These are phyloP conservation scores for Yamadazyma songkhlaensis DNA, from an alignment of 1,139 yeast genomes.

Conservation along the genomic window DNA sequence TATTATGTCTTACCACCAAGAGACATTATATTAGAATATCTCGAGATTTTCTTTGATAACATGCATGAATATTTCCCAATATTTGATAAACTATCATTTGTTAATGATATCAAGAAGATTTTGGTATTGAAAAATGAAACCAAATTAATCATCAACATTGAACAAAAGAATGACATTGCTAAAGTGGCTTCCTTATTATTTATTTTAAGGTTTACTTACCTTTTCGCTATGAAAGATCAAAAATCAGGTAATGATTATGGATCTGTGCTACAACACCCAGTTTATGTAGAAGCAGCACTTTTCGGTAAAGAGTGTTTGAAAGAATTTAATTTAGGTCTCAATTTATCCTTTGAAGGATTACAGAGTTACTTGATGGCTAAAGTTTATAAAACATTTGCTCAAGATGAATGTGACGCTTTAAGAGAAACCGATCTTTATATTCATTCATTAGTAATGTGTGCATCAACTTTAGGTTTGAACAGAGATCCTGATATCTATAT, in stretches of 20 bases:
- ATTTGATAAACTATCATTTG: slow-evolving; percentile 35
- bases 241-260: slow-evolving; percentile 7
- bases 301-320: slow-evolving; percentile 33
- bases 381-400: slow-evolving; percentile 25
- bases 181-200: slow-evolving; percentile 22
- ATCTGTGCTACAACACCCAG: slow-evolving; percentile 22
- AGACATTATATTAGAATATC: slow-evolving; percentile 10
- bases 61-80: slow-evolving; percentile 48
- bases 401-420: slow-evolving; percentile 38
- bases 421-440: slow-evolving; percentile 12
- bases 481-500: slow-evolving; percentile 43
- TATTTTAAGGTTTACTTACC: slow-evolving; percentile 25
- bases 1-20: slow-evolving; percentile 11
- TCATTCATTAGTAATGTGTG: slow-evolving; percentile 40
- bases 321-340: slow-evolving; percentile 33
- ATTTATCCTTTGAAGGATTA: slow-evolving; percentile 44
- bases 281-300: slow-evolving; percentile 26
- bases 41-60: slow-evolving; percentile 32
- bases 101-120: slow-evolving; percentile 17
- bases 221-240: slow-evolving; percentile 17
- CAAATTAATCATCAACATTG: slow-evolving; percentile 17
- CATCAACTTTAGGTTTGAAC: slow-evolving; percentile 49
- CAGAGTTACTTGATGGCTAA: slow-evolving; percentile 40
- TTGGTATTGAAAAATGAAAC: slow-evolving; percentile 9
- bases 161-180: slow-evolving; percentile 26